These are phyloP conservation scores for Gossypium lobatum DNA, from an alignment of 441 rosid genomes.

Conservation along the genomic window DNA sequence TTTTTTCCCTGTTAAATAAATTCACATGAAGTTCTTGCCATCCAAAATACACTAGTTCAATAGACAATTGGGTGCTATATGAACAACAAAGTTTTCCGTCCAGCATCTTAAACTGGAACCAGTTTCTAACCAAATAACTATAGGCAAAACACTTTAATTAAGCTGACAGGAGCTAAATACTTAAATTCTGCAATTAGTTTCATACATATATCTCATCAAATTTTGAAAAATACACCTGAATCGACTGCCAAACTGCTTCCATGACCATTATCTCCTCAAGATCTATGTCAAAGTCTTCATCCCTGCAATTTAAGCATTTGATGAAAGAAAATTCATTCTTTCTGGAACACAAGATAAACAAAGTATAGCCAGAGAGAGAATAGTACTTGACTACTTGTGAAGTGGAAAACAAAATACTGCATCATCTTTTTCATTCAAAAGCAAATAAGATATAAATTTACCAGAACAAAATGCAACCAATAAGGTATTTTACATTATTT, in stretches of 20 bases:
- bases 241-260: conserved; percentile 96
- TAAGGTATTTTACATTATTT: neutral
- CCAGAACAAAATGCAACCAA: neutral
- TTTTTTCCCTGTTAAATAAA: neutral
- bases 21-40: neutral
- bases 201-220: neutral
- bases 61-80: neutral
- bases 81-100: neutral
- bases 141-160: neutral
- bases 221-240: conserved; percentile 47
- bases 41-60: neutral
- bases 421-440: neutral
- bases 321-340: neutral
- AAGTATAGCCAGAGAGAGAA: neutral
- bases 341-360: neutral
- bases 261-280: conserved; percentile 94
- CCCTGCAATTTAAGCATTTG: conserved; percentile 43
- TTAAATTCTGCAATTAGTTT: neutral
- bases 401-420: neutral
- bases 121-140: neutral
- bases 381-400: neutral
- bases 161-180: neutral
- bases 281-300: conserved; percentile 80
- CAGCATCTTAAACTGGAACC: neutral
- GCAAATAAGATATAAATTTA: neutral